Evolutionary conservation across 805 yeast genomes (phyloP).

Genomic region (Starmerella riodocensis): DNA sequence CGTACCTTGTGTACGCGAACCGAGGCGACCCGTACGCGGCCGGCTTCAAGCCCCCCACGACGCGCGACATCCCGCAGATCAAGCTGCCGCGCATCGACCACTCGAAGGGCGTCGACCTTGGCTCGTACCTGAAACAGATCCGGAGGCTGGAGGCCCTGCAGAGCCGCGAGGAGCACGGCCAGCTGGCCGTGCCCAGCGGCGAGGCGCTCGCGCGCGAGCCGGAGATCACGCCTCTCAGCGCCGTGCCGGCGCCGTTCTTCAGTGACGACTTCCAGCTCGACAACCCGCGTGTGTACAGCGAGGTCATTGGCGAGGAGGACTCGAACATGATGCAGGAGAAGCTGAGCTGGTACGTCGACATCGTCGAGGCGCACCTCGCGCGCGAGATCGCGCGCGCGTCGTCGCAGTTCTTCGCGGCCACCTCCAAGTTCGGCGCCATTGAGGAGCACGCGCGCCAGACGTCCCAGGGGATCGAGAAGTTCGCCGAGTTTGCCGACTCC

Average conservation of each 20-base stretch:
- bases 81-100: slow-evolving; percentile 42
- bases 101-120: slow-evolving; percentile 34
- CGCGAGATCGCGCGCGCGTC: slow-evolving; percentile 76
- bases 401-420: slow-evolving; percentile 67
- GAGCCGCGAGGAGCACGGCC: background rate
- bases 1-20: slow-evolving; percentile 49
- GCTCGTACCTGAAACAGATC: slow-evolving; percentile 36
- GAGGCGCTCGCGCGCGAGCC: background rate
- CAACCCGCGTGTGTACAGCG: slow-evolving; percentile 70
- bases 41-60: slow-evolving; percentile 44
- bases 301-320: slow-evolving; percentile 51
- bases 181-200: background rate
- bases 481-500: slow-evolving; percentile 24
- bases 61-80: slow-evolving; percentile 73
- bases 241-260: slow-evolving; percentile 60
- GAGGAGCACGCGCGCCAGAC: slow-evolving; percentile 25
- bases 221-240: slow-evolving; percentile 11
- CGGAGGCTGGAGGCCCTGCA: slow-evolving; percentile 18
- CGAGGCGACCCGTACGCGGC: slow-evolving; percentile 31
- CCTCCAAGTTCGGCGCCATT: slow-evolving; percentile 62
- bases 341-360: slow-evolving; percentile 69
- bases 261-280: slow-evolving; percentile 63
- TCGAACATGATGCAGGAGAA: slow-evolving; percentile 51
- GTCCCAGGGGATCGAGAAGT: slow-evolving; percentile 35
- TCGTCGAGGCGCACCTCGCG: slow-evolving; percentile 68